These are phyloP conservation scores for Seiridium unicorne DNA, from an alignment of 2,329 filamentous ascomycete species.

Conservation along the genomic window DNA sequence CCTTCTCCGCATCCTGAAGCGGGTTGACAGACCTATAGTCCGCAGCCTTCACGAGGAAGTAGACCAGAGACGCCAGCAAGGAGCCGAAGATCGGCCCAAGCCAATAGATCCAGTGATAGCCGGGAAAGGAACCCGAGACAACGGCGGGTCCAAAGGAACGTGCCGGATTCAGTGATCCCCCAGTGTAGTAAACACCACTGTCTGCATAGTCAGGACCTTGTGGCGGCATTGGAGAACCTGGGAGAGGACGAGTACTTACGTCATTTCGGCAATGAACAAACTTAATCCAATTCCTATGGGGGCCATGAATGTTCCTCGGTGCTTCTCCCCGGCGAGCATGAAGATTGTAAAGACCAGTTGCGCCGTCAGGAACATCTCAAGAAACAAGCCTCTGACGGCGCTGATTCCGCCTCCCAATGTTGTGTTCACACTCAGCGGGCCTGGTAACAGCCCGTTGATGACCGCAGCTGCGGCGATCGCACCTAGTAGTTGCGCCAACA, in stretches of 20 bases:
- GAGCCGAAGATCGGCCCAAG: slow-evolving; percentile 34
- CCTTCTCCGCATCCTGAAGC: slow-evolving; percentile 19
- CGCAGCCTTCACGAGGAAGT: slow-evolving; percentile 32
- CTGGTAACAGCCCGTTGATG: slow-evolving; percentile 46
- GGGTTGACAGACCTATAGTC: slow-evolving; percentile 30
- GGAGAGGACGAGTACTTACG: slow-evolving; percentile 23
- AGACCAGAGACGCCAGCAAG: slow-evolving; percentile 29
- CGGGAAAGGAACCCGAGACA: slow-evolving; percentile 15
- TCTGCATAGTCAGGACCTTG: neutral
- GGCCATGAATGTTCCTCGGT: slow-evolving; percentile 60
- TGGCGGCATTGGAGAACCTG: too few relatives aligned
- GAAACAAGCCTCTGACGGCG: slow-evolving; percentile 47
- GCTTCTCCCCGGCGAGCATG: slow-evolving; percentile 62
- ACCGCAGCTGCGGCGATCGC: slow-evolving; percentile 49
- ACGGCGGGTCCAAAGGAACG: slow-evolving; percentile 26
- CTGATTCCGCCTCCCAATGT: slow-evolving; percentile 41
- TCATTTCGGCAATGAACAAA: slow-evolving; percentile 48
- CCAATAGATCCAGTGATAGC: slow-evolving; percentile 27
- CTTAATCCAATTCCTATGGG: slow-evolving; percentile 62
- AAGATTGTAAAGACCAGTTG: slow-evolving; percentile 53
- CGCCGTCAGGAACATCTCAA: slow-evolving; percentile 53
- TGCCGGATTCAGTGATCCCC: slow-evolving; percentile 23
- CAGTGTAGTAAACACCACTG: slow-evolving; percentile 22
- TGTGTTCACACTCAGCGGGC: slow-evolving; percentile 43
- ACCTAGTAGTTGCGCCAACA: slow-evolving; percentile 46